Evolutionary conservation across 129 eudicot genomes (phyloP).

Genomic region (Tagetes patula): DNA sequence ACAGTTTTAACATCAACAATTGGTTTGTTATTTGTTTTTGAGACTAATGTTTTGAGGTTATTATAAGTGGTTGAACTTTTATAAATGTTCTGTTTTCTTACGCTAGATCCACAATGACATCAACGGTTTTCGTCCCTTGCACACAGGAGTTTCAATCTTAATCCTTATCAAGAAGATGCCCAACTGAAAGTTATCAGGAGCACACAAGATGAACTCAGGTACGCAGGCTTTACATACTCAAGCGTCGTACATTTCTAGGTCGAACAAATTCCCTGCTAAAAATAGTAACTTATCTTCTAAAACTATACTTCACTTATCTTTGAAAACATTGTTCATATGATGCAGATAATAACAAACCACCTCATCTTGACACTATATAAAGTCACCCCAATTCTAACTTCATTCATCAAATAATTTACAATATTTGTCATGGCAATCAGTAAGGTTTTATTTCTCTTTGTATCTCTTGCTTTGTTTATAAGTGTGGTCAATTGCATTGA

Average conservation of each 20-base stretch:
- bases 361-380: constrained; percentile 27
- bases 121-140: neutral
- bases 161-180: constrained; percentile 32
- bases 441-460: constrained; percentile 37
- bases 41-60: neutral
- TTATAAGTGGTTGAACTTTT: neutral
- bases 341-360: constrained; percentile 31
- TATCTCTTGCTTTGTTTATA: constrained; percentile 39
- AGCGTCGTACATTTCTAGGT: constrained; percentile 10
- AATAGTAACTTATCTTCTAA: constrained; percentile 36
- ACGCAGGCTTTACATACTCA: constrained; percentile 23
- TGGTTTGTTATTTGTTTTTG: constrained; percentile 6
- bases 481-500: constrained; percentile 53
- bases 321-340: constrained; percentile 20
- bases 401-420: constrained; percentile 17
- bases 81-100: neutral
- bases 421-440: constrained; percentile 33
- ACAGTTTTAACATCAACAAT: neutral
- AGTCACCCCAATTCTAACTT: neutral
- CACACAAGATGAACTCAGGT: constrained; percentile 37
- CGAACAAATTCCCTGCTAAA: constrained; percentile 39
- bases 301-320: constrained; percentile 31
- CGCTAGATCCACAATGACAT: constrained; percentile 14
- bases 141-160: neutral
- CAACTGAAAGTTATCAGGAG: constrained; percentile 38